Conservation (phyloP, 352 stramenopile genomes). For the Globisporangium heterothallicum region DNA sequence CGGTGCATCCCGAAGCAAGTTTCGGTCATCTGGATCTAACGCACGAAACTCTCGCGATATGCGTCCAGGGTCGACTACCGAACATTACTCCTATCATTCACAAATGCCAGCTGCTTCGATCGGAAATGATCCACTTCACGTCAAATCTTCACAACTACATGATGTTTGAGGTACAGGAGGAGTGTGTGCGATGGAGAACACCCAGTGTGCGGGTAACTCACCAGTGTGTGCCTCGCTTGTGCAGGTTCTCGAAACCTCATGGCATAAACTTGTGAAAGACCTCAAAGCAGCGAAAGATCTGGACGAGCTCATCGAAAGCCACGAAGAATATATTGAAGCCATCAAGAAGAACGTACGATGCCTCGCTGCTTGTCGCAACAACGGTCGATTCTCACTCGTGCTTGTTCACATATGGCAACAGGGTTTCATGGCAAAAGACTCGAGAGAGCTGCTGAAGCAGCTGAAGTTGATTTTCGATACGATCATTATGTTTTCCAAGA, state of each 20-base stretch:
- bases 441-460: conserved; percentile 60
- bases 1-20: not conserved
- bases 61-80: conserved; percentile 46
- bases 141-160: conserved; percentile 98
- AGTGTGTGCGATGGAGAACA: not conserved
- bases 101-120: conserved; percentile 92
- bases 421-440: conserved; percentile 83
- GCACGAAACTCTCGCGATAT: conserved; percentile 1
- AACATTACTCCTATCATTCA: conserved; percentile 78
- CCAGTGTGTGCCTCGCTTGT: not conserved
- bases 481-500: conserved; percentile 81
- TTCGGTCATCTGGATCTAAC: not conserved
- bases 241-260: conserved; percentile 90
- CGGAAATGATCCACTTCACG: conserved; percentile 98
- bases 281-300: conserved; percentile 90
- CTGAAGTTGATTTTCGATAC: conserved; percentile 79
- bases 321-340: conserved; percentile 92
- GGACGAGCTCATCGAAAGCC: conserved; percentile 94
- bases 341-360: conserved; percentile 81
- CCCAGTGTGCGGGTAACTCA: not conserved
- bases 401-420: conserved; percentile 13
- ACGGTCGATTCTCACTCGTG: not conserved
- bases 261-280: conserved; percentile 89
- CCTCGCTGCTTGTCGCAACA: no score
- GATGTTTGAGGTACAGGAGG: conserved; percentile 95